Conservation (phyloP, 108 stramenopile genomes). For the Conticribra guillardii region DNA sequence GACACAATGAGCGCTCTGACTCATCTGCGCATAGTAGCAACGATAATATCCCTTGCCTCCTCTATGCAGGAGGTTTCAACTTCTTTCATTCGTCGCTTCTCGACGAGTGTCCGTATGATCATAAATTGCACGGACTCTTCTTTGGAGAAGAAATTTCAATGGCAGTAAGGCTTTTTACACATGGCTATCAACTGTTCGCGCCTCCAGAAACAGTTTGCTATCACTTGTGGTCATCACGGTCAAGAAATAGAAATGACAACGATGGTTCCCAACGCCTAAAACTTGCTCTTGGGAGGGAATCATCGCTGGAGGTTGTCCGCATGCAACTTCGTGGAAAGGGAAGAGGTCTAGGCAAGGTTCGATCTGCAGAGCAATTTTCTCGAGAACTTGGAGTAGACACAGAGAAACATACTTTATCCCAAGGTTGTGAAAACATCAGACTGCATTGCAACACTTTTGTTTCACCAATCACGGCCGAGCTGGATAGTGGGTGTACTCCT, state of each 20-base stretch:
- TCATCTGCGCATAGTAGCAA: slow-evolving; percentile 4
- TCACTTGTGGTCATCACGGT: slow-evolving; percentile 89
- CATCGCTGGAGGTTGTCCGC: slow-evolving; percentile 23
- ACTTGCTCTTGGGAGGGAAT: slow-evolving; percentile 4
- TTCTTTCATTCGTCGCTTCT: slow-evolving; percentile 60
- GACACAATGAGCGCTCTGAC: not conserved
- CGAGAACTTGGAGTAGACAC: slow-evolving; percentile 57
- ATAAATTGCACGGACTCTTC: slow-evolving; percentile 69
- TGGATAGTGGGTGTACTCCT: too few species aligned
- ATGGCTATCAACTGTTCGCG: slow-evolving; percentile 82
- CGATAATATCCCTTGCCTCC: slow-evolving; percentile 62
- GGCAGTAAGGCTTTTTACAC: slow-evolving; percentile 82
- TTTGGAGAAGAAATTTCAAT: slow-evolving; percentile 91
- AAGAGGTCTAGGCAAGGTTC: slow-evolving; percentile 40
- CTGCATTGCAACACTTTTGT: slow-evolving; percentile 18
- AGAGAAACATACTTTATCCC: slow-evolving; percentile 9
- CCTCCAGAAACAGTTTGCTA: slow-evolving; percentile 76
- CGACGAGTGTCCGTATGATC: slow-evolving; percentile 79
- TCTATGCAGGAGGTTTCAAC: slow-evolving; percentile 90
- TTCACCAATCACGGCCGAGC: too few species aligned
- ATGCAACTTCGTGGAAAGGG: slow-evolving; percentile 37
- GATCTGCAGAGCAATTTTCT: slow-evolving; percentile 54
- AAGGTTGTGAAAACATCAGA: slow-evolving; percentile 18
- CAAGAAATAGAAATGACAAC: slow-evolving; percentile 8
- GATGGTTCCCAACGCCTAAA: not conserved